Evolutionary conservation across 2,329 filamentous ascomycete genomes (phyloP).

Genomic region (Esteya vermicola): DNA sequence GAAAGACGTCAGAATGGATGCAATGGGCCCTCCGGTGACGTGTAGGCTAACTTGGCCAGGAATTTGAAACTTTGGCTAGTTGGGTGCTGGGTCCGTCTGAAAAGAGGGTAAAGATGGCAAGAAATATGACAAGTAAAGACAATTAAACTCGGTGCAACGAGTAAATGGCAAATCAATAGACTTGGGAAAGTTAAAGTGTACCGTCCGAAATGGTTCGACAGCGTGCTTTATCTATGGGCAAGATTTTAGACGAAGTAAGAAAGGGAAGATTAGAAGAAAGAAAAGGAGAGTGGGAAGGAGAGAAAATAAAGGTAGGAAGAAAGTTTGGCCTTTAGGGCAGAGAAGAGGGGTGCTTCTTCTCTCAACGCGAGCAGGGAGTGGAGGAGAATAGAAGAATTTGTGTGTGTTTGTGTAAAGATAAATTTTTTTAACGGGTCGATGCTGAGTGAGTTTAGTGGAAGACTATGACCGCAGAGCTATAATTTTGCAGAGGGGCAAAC

Average conservation of each 20-base stretch:
- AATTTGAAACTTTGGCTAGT: no score
- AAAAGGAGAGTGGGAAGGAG: background rate
- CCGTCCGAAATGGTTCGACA: no score
- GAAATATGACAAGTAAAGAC: background rate
- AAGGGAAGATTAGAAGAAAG: no score
- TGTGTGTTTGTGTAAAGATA: conserved; percentile 15
- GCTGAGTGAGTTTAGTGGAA: conserved; percentile 4
- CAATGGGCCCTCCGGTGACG: no score
- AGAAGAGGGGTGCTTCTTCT: conserved; percentile 2
- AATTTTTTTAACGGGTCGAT: conserved; percentile 13
- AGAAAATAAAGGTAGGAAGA: background rate
- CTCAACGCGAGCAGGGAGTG: conserved; percentile 3
- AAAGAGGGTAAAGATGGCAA: background rate
- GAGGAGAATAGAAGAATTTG: conserved; percentile 6
- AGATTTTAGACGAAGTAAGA: no score
- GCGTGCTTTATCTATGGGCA: no score
- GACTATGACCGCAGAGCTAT: conserved; percentile 5
- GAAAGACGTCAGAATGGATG: no score
- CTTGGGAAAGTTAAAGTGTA: no score
- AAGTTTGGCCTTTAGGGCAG: background rate
- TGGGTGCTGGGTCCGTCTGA: background rate
- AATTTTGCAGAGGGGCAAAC: conserved; percentile 8
- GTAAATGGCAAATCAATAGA: background rate
- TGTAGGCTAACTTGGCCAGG: no score
- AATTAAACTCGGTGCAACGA: conserved; percentile 1